Percentiles rank a stretch among this genome's conserved stretches.
phyloP scores from a whole-genome alignment of 805 yeast genomes.

The Suhomyces canberraensis region DNA sequence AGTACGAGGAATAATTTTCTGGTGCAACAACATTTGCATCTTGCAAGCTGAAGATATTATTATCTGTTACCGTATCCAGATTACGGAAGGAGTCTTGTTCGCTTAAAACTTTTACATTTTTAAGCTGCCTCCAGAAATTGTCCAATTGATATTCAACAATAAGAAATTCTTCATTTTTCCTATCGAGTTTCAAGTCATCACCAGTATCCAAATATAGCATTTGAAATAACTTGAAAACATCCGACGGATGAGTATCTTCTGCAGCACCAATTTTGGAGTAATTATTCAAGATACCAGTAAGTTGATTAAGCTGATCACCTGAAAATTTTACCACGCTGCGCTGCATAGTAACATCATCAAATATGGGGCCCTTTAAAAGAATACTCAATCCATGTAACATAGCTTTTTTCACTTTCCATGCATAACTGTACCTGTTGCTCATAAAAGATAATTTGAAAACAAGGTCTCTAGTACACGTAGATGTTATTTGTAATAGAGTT shows the following conservation, averaged over 20 bases:
- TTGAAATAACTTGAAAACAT: slow-evolving; percentile 1
- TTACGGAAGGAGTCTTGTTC: too few relatives aligned
- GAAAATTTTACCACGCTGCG: not conserved
- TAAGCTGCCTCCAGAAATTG: slow-evolving; percentile 10
- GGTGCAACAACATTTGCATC: too few relatives aligned
- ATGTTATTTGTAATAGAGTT: not conserved
- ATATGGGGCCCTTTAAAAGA: slow-evolving; percentile 2
- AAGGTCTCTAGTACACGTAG: not conserved
- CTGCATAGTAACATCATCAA: slow-evolving; percentile 5
- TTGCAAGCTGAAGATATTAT: too few relatives aligned
- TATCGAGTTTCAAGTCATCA: not conserved
- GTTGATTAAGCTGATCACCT: not conserved
- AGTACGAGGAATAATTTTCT: too few relatives aligned
- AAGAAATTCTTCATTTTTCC: slow-evolving; percentile 2
- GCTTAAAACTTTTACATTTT: not conserved
- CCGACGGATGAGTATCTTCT: slow-evolving; percentile 1
- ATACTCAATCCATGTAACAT: not conserved
- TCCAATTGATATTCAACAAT: slow-evolving; percentile 7
- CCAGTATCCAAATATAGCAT: not conserved
- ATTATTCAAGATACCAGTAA: not conserved
- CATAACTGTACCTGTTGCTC: slow-evolving; percentile 7
- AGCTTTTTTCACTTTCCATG: slow-evolving; percentile 11
- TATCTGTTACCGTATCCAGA: too few relatives aligned
- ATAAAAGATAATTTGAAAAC: not conserved
- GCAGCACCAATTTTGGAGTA: slow-evolving; percentile 1